Percentiles rank a stretch among this genome's conserved stretches.
Evolutionary conservation across 2,329 filamentous ascomycete genomes (phyloP).

Genomic region (Colletotrichum limetticola): DNA sequence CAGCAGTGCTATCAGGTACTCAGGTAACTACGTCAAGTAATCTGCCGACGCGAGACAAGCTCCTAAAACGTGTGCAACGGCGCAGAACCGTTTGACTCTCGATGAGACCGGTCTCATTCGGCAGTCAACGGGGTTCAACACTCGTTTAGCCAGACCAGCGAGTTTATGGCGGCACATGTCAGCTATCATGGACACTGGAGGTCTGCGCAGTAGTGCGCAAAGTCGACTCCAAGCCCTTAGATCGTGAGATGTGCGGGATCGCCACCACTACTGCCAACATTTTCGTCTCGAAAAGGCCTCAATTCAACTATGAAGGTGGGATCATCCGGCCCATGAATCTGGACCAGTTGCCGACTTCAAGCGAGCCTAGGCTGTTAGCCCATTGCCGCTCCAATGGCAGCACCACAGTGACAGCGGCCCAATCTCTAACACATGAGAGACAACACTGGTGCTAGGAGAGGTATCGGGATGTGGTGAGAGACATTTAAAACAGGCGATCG

Average conservation of each 20-base stretch:
- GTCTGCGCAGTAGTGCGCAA: background rate
- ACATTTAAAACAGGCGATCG: background rate
- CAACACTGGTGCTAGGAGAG: background rate
- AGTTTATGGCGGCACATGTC: background rate
- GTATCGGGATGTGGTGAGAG: background rate
- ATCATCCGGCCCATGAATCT: background rate
- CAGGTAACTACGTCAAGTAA: background rate
- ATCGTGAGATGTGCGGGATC: background rate
- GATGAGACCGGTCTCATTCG: background rate
- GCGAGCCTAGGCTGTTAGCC: background rate
- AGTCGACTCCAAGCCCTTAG: background rate
- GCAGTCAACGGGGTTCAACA: background rate
- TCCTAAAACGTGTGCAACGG: background rate
- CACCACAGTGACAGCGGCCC: background rate
- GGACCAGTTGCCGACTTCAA: background rate
- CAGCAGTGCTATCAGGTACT: background rate
- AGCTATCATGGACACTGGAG: background rate
- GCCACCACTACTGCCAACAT: background rate
- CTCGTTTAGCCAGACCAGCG: background rate
- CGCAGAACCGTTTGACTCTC: background rate
- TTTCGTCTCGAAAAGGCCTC: background rate
- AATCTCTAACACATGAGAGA: background rate
- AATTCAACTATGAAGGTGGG: background rate
- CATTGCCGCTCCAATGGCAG: background rate
- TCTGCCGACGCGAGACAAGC: background rate